Evolutionary conservation across 208 protist genomes (phyloP), one percentile per base, ranked within the genome.

Genomic region (Acanthamoeba royreba): DNA sequence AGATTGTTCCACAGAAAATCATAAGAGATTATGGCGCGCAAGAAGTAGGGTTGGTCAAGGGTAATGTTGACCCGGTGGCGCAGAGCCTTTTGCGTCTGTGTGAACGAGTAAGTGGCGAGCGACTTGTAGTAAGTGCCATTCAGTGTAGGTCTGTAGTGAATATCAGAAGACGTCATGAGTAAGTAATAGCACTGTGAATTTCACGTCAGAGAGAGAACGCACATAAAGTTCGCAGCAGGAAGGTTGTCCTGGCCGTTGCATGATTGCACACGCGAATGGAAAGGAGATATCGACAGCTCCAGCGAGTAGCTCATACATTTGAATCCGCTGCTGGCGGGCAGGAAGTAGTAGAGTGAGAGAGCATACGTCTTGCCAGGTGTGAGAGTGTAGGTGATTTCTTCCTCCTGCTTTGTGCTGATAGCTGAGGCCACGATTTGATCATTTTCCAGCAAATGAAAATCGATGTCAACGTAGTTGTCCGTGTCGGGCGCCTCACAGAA

Each of bases 1-100:
- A 92, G 86, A 43, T 92, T 92, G 63, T 49, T 92, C 55, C 49
- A 66, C 53, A 92, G 28, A n/a, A 92, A 92, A 33, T 92, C 86
- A 33, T 92, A 92, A 45, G 55, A 40, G 42, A 92, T 77, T 38
- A 74, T 42, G 46, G 86, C 86, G 31, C 86, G 86, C 31, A 92
- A 35, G 53, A 77, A 92, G 86, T 77, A 66, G 40, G 58, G 53
- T 38, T 92, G 38, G 43, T 45, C 42, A 58, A 92, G 38, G 35
- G 86, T 92, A 58, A 92, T 77, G 63, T 45, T 45, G 63, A 92
- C 43, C n/a, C 77, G 25, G 42, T 77, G 38, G 17, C 33, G 25
- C 31, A 92, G 53, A 2, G 86, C 8, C 17, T 77, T 46, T 22
- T 92, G 55, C 28, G 38, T 28, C 63, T 92, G 86, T 33, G 86